A percentile compares a stretch with the other conserved stretches of the same genome.
Conservation (phyloP, 805 yeast species). For the Metschnikowia matae region DNA sequence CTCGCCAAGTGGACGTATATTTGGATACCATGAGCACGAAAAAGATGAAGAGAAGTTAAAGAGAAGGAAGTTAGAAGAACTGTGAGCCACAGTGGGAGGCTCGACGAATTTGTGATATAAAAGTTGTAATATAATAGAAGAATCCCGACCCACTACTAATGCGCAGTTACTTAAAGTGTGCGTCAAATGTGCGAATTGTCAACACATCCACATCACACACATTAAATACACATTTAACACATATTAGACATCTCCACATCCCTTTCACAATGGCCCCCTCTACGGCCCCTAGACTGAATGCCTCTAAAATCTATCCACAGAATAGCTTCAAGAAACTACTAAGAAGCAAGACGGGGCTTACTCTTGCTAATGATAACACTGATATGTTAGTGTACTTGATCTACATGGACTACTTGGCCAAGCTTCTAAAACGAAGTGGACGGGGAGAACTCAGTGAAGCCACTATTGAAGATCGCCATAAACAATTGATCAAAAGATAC, state of each 20-base stretch:
- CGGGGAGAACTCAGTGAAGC: constrained; percentile 38
- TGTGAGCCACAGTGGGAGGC: neutral
- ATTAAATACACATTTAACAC: too few species aligned
- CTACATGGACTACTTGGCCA: constrained; percentile 44
- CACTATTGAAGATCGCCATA: constrained; percentile 35
- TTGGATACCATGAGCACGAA: constrained; percentile 2
- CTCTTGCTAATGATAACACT: constrained; percentile 31
- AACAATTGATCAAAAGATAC: constrained; percentile 28
- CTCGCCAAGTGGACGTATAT: constrained; percentile 3
- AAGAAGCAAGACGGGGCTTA: constrained; percentile 7
- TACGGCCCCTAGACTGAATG: neutral
- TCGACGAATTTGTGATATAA: neutral
- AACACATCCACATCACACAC: neutral
- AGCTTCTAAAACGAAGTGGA: constrained; percentile 32
- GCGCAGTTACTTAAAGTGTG: neutral
- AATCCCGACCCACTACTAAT: neutral
- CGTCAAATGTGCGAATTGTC: neutral
- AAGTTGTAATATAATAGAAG: constrained; percentile 1
- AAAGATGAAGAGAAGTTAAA: constrained; percentile 11
- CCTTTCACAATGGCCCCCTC: neutral
- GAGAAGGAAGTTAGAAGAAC: constrained; percentile 14
- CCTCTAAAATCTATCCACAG: constrained; percentile 10
- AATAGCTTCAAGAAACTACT: constrained; percentile 9
- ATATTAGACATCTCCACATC: neutral
- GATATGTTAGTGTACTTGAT: constrained; percentile 45